These are phyloP conservation scores for Monosporascus sp. DNA, from an alignment of 2,329 filamentous ascomycete species.

Conservation along the genomic window DNA sequence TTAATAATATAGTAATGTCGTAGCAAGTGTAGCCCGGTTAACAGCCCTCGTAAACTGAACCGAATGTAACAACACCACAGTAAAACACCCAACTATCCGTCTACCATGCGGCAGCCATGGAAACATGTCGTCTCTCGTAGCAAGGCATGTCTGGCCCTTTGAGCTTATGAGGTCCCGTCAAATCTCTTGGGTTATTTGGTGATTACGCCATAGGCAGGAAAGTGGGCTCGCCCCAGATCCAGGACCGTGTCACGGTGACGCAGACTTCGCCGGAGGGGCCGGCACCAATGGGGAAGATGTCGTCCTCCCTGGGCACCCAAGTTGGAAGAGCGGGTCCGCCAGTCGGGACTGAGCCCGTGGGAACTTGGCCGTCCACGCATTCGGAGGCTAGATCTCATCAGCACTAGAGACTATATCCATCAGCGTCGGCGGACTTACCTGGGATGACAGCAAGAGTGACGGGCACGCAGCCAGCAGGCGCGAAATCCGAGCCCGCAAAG, in stretches of 20 bases:
- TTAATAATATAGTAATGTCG: too few species aligned
- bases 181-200: not conserved
- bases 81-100: too few species aligned
- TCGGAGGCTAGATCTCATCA: not conserved
- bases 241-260: slow-evolving; percentile 8
- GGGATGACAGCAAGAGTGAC: not conserved
- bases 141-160: too few species aligned
- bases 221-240: slow-evolving; percentile 12
- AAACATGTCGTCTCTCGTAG: too few species aligned
- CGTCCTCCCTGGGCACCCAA: not conserved
- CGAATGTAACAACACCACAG: too few species aligned
- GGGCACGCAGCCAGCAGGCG: slow-evolving; percentile 3
- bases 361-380: not conserved
- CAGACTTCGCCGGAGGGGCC: slow-evolving; percentile 12
- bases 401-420: not conserved
- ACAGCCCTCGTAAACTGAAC: too few species aligned
- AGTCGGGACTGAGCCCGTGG: not conserved
- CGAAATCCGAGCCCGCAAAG: slow-evolving; percentile 1
- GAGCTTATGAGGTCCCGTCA: not conserved
- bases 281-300: slow-evolving; percentile 6
- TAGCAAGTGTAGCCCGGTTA: too few species aligned
- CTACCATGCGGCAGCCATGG: too few species aligned
- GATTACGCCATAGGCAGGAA: slow-evolving; percentile 9
- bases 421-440: not conserved
- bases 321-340: not conserved